phyloP scores from a whole-genome alignment of 169 alveolate genomes.

The Eimeria sp. region DNA sequence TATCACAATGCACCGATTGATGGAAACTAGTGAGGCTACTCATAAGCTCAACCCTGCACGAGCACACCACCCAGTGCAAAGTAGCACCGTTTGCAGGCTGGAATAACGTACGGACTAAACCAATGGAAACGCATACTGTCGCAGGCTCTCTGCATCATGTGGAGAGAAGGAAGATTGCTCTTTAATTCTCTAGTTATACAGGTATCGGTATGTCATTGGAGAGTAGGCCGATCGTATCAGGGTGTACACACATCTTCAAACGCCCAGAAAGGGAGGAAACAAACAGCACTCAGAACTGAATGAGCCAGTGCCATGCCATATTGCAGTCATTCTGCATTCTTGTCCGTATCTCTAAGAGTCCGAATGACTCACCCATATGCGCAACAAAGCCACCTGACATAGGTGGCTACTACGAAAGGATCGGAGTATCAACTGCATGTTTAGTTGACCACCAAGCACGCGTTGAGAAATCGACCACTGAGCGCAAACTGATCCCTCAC shows the following conservation, averaged over 20 bases:
- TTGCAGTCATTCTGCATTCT: neutral
- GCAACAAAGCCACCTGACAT: neutral
- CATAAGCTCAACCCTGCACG: neutral
- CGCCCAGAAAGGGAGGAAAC: neutral
- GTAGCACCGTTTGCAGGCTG: neutral
- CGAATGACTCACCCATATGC: neutral
- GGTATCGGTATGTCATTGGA: neutral
- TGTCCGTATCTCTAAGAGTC: neutral
- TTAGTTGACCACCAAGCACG: neutral
- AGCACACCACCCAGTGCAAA: neutral
- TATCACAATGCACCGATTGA: neutral
- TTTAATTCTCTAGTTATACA: neutral
- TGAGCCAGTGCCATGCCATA: neutral
- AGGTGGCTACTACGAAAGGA: neutral
- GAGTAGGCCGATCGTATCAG: neutral
- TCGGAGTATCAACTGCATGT: neutral
- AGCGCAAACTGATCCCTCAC: neutral
- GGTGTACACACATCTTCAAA: neutral
- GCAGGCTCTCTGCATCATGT: neutral
- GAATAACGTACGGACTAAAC: neutral
- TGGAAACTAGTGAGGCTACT: neutral
- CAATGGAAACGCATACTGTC: neutral
- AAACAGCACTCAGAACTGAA: too few species aligned
- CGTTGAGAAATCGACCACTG: neutral
- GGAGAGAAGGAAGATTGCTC: neutral